Evolutionary conservation across 2,329 filamentous ascomycete genomes (phyloP).

Genomic region (Aspergillus latus): DNA sequence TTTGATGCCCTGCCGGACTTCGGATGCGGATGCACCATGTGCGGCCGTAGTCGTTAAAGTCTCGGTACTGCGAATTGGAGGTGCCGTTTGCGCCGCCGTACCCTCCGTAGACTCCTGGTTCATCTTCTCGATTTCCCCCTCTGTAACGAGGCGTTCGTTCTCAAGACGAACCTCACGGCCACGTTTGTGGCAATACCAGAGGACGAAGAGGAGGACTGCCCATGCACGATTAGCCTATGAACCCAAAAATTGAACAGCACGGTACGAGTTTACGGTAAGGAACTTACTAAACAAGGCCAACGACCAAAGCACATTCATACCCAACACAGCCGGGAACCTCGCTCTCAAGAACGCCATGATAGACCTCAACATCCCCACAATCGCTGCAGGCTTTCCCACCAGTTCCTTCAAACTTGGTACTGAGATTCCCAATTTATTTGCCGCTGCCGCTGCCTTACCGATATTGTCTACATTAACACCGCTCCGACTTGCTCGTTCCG

Average conservation of each 20-base stretch:
- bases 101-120: constrained; percentile 35
- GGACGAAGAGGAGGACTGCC: constrained; percentile 82
- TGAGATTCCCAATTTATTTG: constrained; percentile 65
- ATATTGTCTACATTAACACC: constrained; percentile 59
- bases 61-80: constrained; percentile 35
- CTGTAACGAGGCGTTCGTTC: constrained; percentile 53
- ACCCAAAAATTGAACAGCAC: too few relatives aligned
- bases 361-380: constrained; percentile 80
- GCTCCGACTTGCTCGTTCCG: constrained; percentile 63
- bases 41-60: constrained; percentile 44
- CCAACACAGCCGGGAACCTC: constrained; percentile 85
- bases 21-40: constrained; percentile 40
- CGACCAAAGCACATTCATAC: constrained; percentile 88
- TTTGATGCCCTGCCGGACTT: constrained; percentile 42
- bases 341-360: constrained; percentile 86
- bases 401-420: constrained; percentile 75
- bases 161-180: constrained; percentile 81
- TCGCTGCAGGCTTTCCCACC: constrained; percentile 80
- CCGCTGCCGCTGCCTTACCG: constrained; percentile 55
- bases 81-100: constrained; percentile 21
- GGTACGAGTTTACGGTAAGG: too few relatives aligned
- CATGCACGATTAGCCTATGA: constrained; percentile 10
- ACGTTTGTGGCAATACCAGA: constrained; percentile 98
- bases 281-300: constrained; percentile 80
- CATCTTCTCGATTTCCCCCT: constrained; percentile 44